phyloP scores from a whole-genome alignment of 148 eudicot species.

The Rhododendron kiyosumense region DNA sequence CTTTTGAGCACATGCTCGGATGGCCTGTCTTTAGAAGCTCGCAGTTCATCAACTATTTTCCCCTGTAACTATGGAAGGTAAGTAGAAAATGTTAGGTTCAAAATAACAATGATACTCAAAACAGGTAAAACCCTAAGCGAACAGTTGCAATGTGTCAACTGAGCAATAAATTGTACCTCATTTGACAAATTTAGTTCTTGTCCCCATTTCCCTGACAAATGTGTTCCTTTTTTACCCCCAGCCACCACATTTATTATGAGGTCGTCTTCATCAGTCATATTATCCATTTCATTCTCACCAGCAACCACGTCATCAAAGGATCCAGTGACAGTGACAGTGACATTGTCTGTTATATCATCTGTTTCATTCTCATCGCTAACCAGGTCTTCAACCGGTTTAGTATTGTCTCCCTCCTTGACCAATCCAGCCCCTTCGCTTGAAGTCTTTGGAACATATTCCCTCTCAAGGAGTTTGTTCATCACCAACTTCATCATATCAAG shows the following conservation, averaged over 20 bases:
- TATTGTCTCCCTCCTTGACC: conserved; percentile 8
- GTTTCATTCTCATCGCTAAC: conserved; percentile 25
- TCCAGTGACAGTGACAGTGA: background rate
- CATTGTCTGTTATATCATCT: conserved; percentile 17
- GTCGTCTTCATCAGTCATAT: conserved; percentile 51
- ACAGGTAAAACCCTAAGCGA: background rate
- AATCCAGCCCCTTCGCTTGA: conserved; percentile 12
- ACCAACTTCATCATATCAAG: conserved; percentile 52
- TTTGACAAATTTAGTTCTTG: conserved; percentile 21
- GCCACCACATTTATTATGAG: conserved; percentile 55
- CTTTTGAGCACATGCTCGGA: conserved; percentile 16
- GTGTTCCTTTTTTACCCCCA: conserved; percentile 19
- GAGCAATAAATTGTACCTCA: conserved; percentile 33
- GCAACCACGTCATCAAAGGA: conserved; percentile 20
- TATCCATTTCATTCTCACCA: conserved; percentile 29
- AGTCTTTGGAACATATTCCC: conserved; percentile 22
- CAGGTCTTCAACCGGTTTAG: conserved; percentile 17
- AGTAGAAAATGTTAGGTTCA: background rate
- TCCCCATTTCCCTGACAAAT: conserved; percentile 24
- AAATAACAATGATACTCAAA: background rate
- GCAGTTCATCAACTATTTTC: conserved; percentile 17
- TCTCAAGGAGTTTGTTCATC: conserved; percentile 48
- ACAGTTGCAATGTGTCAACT: background rate
- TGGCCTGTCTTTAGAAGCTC: conserved; percentile 16
- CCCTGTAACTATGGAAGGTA: conserved; percentile 24